These are phyloP conservation scores for Podaxis mareebaensis DNA, from an alignment of 768 basidiomycete species.

Conservation along the genomic window DNA sequence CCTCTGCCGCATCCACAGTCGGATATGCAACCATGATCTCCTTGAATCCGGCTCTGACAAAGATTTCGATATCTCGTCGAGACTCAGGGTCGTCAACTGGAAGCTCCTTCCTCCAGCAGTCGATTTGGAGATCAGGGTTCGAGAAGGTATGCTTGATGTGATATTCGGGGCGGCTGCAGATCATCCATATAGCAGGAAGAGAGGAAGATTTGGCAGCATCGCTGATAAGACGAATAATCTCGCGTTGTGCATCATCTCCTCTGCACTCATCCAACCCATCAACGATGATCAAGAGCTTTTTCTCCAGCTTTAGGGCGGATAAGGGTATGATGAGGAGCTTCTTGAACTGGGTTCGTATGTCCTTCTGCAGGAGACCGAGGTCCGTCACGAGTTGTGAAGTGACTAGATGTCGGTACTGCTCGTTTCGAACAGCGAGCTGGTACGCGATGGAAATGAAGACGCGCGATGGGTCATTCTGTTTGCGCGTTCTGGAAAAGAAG, in stretches of 20 bases:
- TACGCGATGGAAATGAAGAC: slow-evolving; percentile 18
- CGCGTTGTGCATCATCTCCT: slow-evolving; percentile 11
- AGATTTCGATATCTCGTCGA: slow-evolving; percentile 5
- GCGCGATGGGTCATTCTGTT: slow-evolving; percentile 6
- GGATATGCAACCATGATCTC: not conserved
- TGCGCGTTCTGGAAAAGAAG: slow-evolving; percentile 15
- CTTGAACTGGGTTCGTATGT: slow-evolving; percentile 10
- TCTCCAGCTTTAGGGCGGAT: not conserved
- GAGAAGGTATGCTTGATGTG: slow-evolving; percentile 12
- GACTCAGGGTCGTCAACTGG: slow-evolving; percentile 6
- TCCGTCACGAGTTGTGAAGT: slow-evolving; percentile 1
- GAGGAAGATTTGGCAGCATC: not conserved
- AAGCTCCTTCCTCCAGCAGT: slow-evolving; percentile 5
- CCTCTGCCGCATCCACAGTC: not conserved
- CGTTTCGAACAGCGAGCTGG: slow-evolving; percentile 7
- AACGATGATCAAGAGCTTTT: slow-evolving; percentile 10
- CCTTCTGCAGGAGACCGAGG: not conserved
- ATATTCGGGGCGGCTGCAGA: slow-evolving; percentile 20
- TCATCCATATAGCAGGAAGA: slow-evolving; percentile 17
- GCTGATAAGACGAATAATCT: slow-evolving; percentile 14
- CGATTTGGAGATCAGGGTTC: not conserved
- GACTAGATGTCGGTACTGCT: not conserved
- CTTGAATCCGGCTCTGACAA: slow-evolving; percentile 1
- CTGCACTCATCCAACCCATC: slow-evolving; percentile 21
- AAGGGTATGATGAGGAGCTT: slow-evolving; percentile 12